Evolutionary conservation across 1,139 yeast genomes (phyloP), one percentile per base, ranked within the genome.

Genomic region (Geotrichum macrosporum): DNA sequence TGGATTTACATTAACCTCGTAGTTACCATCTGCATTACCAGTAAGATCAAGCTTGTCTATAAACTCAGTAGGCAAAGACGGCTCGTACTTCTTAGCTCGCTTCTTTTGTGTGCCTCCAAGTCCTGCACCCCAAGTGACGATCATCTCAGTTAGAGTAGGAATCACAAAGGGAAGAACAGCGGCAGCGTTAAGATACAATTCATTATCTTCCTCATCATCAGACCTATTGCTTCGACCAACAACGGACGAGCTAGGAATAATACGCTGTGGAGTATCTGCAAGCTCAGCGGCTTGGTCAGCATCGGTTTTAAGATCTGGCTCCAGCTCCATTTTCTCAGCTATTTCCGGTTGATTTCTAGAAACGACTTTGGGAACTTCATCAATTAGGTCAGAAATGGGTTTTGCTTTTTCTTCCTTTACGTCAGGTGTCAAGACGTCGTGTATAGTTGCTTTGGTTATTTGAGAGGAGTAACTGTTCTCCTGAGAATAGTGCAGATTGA

Each of bases 91-190:
- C 16, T 63, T 61, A 5, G 69, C 71, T n/a, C 64, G 55, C 22
- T 57, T 56, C 16, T 56, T 55, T 32, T 67, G 59, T 3, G 64
- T 61, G 9, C 72, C 72, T 4, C 70, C 70, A 8, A 67, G 55
- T 1, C 70, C 71, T 13, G 70, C 66, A 9, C 74, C 74, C 72
- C 74, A 71, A 20, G 65, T 62, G 20, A 62, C 56, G 36, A 68
- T 59, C 68, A 68, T 64, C 47, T 71, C 74, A 2, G 64, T 55
- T 19, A 64, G 51, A 1, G 66, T 60, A 0, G 75, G 75, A n/a
- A 67, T 54, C 26, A 57, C 19, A 50, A 70, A 66, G 3, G 67
- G 64, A 22, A 71, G 58, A 12, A 60, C 59, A 10, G 58, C 56
- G 1, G 65, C 54, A 4, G 66, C 66, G 40, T 69, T 69, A 22